Evolutionary conservation across 2,329 filamentous ascomycete genomes (phyloP), one percentile per base, ranked within the genome.

Genomic region (Hypoxylon sp.): DNA sequence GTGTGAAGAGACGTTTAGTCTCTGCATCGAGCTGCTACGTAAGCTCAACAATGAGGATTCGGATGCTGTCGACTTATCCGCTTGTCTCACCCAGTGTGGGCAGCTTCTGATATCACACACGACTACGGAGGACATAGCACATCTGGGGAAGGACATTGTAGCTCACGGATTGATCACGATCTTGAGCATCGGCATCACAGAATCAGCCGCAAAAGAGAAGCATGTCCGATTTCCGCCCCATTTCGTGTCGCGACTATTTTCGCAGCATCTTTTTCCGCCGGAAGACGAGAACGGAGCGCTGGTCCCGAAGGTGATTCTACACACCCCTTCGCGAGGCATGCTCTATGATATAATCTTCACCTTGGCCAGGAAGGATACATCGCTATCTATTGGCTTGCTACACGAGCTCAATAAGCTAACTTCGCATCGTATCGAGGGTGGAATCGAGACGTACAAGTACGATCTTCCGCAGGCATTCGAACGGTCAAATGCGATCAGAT

Each of bases 401-500:
- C 67, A 76, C 11, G 70, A 75, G 27, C 67, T 87, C 32, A 67
- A 73, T 19, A 71, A 71, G 12, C 65, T 87, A 25, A 78, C 82
- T 7, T 76, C 80, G 3, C 75, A 78, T 56, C 78, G 73, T 26
- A 11, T 32, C 1, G 72, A 73, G 25, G 73, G 76, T 15, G 73
- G 74, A 67, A 51, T 58, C 56, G 75, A 77, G 40, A 76, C 80
- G 5, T 87, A 88, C 60, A 75, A 77, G 9, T 87, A 86, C 55
- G 82, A 89, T 0, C 73, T 88, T 3, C 74, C 74, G 3, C 81
- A 77, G 64, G 71, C 76, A 35, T 87, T 89, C 55, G 89, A 93
- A 40, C 79, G 86, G 23, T 72, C 71, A 27, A 86, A 82, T 63
- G 81, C 84, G 11, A 80, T 95, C n/a, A 84, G 91, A 55, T 85